phyloP scores from a whole-genome alignment of 2,329 filamentous ascomycete genomes.

The Botryotinia calthae region DNA sequence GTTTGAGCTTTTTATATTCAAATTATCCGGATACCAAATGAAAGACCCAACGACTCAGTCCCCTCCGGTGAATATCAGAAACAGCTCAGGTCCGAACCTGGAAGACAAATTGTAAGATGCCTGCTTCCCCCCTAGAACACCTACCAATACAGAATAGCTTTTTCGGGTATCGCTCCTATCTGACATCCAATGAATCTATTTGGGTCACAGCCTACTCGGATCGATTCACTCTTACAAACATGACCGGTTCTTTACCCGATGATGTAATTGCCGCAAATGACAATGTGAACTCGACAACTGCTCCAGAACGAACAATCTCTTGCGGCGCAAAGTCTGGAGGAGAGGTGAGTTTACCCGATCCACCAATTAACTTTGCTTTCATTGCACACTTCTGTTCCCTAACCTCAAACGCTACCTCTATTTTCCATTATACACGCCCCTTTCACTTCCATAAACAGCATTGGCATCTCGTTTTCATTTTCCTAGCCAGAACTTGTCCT shows the following conservation, averaged over 20 bases:
- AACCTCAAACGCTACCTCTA: background rate
- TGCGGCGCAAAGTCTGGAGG: slow-evolving; percentile 10
- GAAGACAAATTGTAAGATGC: slow-evolving; percentile 15
- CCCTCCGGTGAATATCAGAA: slow-evolving; percentile 4
- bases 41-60: slow-evolving; percentile 9
- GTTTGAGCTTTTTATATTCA: background rate
- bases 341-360: background rate
- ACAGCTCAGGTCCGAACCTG: background rate
- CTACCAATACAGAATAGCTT: slow-evolving; percentile 1
- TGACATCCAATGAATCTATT: slow-evolving; percentile 12
- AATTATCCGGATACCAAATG: background rate
- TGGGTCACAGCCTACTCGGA: slow-evolving; percentile 17
- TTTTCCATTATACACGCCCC: background rate
- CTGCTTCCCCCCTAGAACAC: background rate
- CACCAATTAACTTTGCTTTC: background rate
- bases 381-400: background rate
- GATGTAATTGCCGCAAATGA: slow-evolving; percentile 5
- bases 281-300: background rate
- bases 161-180: slow-evolving; percentile 12
- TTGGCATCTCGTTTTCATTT: background rate
- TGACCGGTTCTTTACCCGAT: slow-evolving; percentile 8
- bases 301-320: slow-evolving; percentile 1
- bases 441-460: background rate
- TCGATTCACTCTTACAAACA: slow-evolving; percentile 14
- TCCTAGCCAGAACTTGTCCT: background rate